Conservation (phyloP, 805 yeast species). For the Candida ovalis region DNA sequence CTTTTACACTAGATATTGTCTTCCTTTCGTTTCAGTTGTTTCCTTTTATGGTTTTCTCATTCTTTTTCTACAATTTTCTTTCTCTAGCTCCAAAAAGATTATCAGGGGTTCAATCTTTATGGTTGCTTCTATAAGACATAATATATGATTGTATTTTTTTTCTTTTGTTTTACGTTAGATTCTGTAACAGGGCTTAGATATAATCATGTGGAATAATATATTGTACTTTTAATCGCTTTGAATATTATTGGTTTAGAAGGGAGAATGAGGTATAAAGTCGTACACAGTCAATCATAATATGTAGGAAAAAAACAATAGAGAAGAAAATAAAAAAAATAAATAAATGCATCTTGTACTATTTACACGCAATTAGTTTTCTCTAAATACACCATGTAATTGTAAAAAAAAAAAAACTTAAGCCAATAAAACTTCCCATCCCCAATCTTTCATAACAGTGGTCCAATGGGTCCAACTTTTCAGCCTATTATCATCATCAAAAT, state of each 20-base stretch:
- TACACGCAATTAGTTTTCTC: too few relatives aligned
- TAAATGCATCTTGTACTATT: neutral
- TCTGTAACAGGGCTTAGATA: too few relatives aligned
- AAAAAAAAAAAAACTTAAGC: constrained; percentile 31
- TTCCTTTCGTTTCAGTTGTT: too few relatives aligned
- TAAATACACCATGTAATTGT: neutral
- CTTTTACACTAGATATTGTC: too few relatives aligned
- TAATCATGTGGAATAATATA: neutral
- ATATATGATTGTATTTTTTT: neutral
- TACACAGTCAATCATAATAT: too few relatives aligned
- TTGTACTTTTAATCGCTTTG: too few relatives aligned
- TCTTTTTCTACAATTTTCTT: neutral
- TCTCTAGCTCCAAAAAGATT: too few relatives aligned
- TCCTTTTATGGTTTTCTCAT: neutral
- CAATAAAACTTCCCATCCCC: constrained; percentile 72
- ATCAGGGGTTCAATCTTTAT: neutral
- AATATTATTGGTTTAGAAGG: too few relatives aligned
- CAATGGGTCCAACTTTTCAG: constrained; percentile 56
- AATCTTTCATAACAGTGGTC: constrained; percentile 67
- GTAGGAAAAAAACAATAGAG: neutral
- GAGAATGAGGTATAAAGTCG: too few relatives aligned
- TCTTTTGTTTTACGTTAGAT: too few relatives aligned
- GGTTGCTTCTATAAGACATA: neutral
- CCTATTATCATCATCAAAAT: constrained; percentile 32
- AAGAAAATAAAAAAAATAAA: neutral